Conservation (phyloP, 768 basidiomycete genomes). For the Lactarius pseudohatsudake region DNA sequence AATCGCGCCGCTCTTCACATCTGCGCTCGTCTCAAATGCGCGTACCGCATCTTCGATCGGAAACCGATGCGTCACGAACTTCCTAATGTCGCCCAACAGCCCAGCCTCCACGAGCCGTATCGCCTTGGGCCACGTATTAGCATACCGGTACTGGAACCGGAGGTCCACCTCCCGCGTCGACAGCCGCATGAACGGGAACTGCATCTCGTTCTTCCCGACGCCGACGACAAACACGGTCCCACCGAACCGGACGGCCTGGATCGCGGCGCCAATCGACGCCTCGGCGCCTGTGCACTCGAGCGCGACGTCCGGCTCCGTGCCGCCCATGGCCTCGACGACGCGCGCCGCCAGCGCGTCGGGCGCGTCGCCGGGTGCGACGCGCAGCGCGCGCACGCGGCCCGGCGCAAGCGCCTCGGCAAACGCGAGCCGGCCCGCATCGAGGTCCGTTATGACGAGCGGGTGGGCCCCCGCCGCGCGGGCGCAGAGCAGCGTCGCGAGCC, state of each 20-base stretch:
- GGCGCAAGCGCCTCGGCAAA: conserved; percentile 59
- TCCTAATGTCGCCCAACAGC: conserved; percentile 67
- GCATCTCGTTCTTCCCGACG: conserved; percentile 57
- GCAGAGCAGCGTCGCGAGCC: conserved; percentile 58
- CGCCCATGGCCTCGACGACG: conserved; percentile 53
- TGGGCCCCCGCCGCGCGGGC: conserved; percentile 69
- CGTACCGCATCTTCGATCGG: conserved; percentile 67
- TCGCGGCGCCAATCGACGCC: conserved; percentile 58
- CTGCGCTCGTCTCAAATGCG: conserved; percentile 78
- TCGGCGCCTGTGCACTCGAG: conserved; percentile 68
- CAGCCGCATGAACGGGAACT: conserved; percentile 75
- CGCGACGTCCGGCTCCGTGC: conserved; percentile 47
- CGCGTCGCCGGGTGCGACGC: conserved; percentile 48
- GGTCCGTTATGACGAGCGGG: conserved; percentile 67
- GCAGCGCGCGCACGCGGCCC: conserved; percentile 47
- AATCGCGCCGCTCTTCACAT: conserved; percentile 51
- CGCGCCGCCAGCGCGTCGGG: conserved; percentile 51
- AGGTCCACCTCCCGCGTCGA: conserved; percentile 71
- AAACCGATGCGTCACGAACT: conserved; percentile 79
- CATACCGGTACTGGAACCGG: conserved; percentile 67
- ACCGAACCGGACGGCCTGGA: conserved; percentile 51
- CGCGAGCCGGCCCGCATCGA: conserved; percentile 63
- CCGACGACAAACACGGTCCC: conserved; percentile 72
- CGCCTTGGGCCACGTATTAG: conserved; percentile 81
- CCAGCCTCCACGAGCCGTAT: conserved; percentile 73